phyloP scores from a whole-genome alignment of 306 rosid species.

The Betula pendula region DNA sequence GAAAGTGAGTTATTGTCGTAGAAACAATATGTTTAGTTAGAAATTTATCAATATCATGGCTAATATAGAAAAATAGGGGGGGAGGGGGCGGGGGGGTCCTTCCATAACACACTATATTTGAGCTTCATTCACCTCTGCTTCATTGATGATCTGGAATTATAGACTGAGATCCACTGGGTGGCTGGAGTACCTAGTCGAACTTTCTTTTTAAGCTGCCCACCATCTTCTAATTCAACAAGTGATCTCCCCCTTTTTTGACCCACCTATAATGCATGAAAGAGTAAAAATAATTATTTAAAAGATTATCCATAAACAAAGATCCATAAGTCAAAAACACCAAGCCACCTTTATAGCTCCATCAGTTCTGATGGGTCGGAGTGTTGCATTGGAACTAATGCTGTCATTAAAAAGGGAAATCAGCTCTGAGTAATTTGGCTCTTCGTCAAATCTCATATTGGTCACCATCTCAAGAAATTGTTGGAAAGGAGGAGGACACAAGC shows the following conservation, averaged over 20 bases:
- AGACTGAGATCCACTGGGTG: conserved; percentile 92
- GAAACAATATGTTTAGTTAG: not conserved
- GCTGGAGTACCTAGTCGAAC: conserved; percentile 87
- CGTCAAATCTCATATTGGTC: conserved; percentile 85
- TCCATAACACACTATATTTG: conserved; percentile 6
- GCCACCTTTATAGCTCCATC: conserved; percentile 91
- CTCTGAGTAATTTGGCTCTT: conserved; percentile 89
- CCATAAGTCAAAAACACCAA: conserved; percentile 16
- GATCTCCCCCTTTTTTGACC: conserved; percentile 86
- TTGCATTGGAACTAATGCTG: conserved; percentile 65
- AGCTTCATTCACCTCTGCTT: conserved; percentile 71
- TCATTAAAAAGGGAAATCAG: conserved; percentile 79
- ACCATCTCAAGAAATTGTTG: conserved; percentile 85
- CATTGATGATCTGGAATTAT: conserved; percentile 91
- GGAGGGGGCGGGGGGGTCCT: not conserved
- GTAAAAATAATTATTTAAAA: conserved; percentile 11
- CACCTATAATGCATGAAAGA: conserved; percentile 48
- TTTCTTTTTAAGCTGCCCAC: conserved; percentile 90
- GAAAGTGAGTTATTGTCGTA: not conserved
- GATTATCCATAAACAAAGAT: not conserved
- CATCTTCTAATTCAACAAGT: conserved; percentile 77
- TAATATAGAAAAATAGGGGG: not conserved
- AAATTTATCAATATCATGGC: not conserved
- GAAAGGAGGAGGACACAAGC: conserved; percentile 86
- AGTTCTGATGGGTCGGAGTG: conserved; percentile 75